Conservation (phyloP, 1,284 basidiomycete species). For the Cutaneotrichosporon cavernicola region DNA sequence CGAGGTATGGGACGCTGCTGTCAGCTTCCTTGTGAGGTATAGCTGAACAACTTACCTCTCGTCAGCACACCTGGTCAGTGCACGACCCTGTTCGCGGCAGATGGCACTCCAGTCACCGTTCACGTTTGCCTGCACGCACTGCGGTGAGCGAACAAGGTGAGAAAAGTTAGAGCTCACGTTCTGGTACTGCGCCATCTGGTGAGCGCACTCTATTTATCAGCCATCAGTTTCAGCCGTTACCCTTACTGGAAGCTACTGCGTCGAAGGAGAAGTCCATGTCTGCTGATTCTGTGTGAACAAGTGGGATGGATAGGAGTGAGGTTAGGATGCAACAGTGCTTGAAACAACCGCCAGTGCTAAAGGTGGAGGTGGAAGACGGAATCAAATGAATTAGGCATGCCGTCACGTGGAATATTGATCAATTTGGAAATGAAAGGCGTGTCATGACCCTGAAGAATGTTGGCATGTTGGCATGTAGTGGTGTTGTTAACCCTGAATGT, state of each 20-base stretch:
- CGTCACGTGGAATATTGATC: too few relatives aligned
- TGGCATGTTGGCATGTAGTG: too few relatives aligned
- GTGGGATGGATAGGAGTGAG: not conserved
- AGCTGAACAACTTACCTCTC: slow-evolving; percentile 31
- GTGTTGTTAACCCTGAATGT: too few relatives aligned
- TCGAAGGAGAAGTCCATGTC: slow-evolving; percentile 52
- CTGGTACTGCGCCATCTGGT: slow-evolving; percentile 51
- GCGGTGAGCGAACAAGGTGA: not conserved
- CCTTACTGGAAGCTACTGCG: slow-evolving; percentile 50
- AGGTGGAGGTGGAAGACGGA: not conserved
- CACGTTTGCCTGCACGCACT: slow-evolving; percentile 49
- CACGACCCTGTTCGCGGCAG: slow-evolving; percentile 42
- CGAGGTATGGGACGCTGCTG: slow-evolving; percentile 46
- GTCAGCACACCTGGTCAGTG: slow-evolving; percentile 48
- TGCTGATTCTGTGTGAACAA: not conserved
- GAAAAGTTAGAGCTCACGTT: slow-evolving; percentile 30
- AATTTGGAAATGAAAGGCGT: too few relatives aligned
- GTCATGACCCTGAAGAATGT: too few relatives aligned
- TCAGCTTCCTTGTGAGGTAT: not conserved
- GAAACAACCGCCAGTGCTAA: not conserved
- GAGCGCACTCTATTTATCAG: slow-evolving; percentile 43
- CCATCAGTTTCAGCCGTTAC: not conserved
- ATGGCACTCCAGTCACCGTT: slow-evolving; percentile 45
- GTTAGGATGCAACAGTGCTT: not conserved
- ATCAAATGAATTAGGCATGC: not conserved